Evolutionary conservation across 352 stramenopile species (phyloP).

Genomic region (Phytopythium kandeliae): DNA sequence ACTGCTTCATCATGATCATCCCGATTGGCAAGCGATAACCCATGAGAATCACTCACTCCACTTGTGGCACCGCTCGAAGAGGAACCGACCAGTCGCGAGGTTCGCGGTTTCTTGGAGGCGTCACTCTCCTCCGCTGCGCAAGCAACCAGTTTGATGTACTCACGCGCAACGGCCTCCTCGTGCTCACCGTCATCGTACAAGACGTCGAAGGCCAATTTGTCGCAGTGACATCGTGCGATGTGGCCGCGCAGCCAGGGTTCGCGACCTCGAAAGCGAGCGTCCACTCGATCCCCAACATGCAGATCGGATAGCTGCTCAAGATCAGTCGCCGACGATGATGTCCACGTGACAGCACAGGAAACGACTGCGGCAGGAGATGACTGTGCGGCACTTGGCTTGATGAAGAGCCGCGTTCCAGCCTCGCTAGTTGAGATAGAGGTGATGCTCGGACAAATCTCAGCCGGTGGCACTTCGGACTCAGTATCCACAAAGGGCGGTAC

Average conservation of each 20-base stretch:
- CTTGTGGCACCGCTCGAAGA: too few species aligned
- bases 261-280: slow-evolving; percentile 12
- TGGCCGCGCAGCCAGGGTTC: slow-evolving; percentile 7
- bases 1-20: too few species aligned
- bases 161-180: slow-evolving; percentile 16
- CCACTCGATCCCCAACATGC: slow-evolving; percentile 10
- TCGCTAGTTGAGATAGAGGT: background rate
- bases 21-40: too few species aligned
- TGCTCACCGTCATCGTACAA: slow-evolving; percentile 22
- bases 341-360: slow-evolving; percentile 14
- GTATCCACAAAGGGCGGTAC: too few species aligned
- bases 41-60: too few species aligned
- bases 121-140: background rate
- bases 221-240: slow-evolving; percentile 9
- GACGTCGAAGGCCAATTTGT: slow-evolving; percentile 16
- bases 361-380: slow-evolving; percentile 7
- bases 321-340: slow-evolving; percentile 1
- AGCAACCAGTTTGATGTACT: slow-evolving; percentile 12
- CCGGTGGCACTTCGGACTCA: background rate
- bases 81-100: too few species aligned
- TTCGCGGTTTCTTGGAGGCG: too few species aligned
- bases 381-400: background rate
- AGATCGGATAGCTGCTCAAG: slow-evolving; percentile 1
- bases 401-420: background rate
- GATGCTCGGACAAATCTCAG: background rate